Evolutionary conservation across 129 eudicot genomes (phyloP), one percentile per base, ranked within the genome.

Genomic region (Tanacetum coccineum): DNA sequence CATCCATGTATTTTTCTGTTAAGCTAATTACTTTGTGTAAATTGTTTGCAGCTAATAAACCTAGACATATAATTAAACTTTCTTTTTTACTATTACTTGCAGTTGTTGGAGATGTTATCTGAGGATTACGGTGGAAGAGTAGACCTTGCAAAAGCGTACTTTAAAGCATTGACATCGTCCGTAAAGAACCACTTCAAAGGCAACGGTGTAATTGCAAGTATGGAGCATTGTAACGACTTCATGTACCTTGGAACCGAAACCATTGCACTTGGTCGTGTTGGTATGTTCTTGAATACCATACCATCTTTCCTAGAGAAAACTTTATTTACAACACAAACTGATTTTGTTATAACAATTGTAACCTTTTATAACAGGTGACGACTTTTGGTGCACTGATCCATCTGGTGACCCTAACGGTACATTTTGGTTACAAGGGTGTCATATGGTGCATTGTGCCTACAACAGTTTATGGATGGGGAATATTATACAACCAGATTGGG

Each of bases 381-480:
- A 92, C 52, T 92, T 92, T 77, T 92, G 98, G 98, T 85, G 95
- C 79, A 83, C 87, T 4, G 96, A 92, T 68, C 98, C 98, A 36
- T 81, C 86, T 0, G 98, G 98, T 19, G 96, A 92, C 67, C 96
- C 96, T 6, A 88, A 88, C n/a, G 98, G 98, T 9, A 84, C 98
- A 62, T 92, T 79, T 70, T 92, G 98, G 98, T 71, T 92, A 62
- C 98, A 92, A 78, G 98, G 98, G 14, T 84, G 90, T 70, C 98
- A 92, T 78, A 92, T 92, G 98, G 98, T 88, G 65, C 98, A 92
- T 62, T 92, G 98, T 75, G 98, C 98, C 47, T 92, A 88, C 68
- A 92, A 92, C 42, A 92, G 98, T 70, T 71, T 92, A 58, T 92
- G 98, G 96, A 92, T 92, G 98, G 98, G 96, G 59, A 92, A 92